Base-by-base conservation (phyloP, 2,329 filamentous ascomycete species). In the Claviceps monticola region DNA sequence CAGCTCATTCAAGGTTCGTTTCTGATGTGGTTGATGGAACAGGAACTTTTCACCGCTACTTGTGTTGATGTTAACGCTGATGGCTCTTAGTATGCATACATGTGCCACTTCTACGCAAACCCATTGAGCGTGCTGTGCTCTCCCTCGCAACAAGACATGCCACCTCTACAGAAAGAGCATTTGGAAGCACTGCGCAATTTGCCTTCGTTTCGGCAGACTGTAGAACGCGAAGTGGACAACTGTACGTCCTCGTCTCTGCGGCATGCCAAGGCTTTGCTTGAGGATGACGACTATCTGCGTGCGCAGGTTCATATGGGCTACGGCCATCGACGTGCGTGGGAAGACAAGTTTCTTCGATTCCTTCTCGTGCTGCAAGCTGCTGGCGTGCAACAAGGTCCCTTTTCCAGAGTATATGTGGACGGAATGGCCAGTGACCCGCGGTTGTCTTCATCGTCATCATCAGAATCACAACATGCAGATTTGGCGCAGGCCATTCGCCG, bases 91-190 rank as follows among this genome's bases (percentile, higher is more conserved):
- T 93, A 91, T 66, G 80, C 83, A 1, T 88, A 89, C 62, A 90
- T 94, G 86, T 87, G 83, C 53, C 85, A 89, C 63, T 91, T 87
- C 61, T 91, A 88, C 59, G 84, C 84, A 41, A 91, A 89, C 58
- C 79, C 84, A 1, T 70, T 89, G 3, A 87, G 82, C 55, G 64
- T 88, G 4, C 73, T 91, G 37, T 65, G 82, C 9, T 68, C 68
- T 2, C 55, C 68, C 2, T 55, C 55, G 23, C 58, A 54, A 39
- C 57, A 60, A 16, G 56, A 62, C 14, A 51, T 47, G 23, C 44
- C 50, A n/a, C 48, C 43, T 23, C 56, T 87, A 1, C 74, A 83
- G 49, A 59, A 68, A 1, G 77, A 84, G 54, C 83, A 87, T 57
- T 64, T 84, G 7, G 79, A 87, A 57, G 82, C 83, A 11, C 65